Evolutionary conservation across 2,329 filamentous ascomycete species (phyloP).

Genomic region (Calonectria henricotiae): DNA sequence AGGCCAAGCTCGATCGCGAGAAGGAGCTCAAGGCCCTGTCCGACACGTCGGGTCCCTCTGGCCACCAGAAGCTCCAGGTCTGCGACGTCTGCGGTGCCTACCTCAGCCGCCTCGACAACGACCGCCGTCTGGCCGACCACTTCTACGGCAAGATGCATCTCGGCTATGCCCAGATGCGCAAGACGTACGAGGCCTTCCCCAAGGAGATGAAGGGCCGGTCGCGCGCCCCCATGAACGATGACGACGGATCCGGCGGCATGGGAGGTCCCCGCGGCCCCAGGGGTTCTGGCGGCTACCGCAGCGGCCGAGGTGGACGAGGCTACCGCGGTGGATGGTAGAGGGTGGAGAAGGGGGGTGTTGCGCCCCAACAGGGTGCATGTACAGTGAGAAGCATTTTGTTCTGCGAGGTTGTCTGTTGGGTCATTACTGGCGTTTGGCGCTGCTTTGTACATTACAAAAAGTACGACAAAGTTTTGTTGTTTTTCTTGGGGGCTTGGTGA

Average conservation of each 20-base stretch:
- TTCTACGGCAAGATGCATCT: conserved; percentile 99
- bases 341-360: no score
- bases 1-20: conserved; percentile 87
- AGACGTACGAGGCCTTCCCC: conserved; percentile 88
- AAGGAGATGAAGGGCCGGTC: conserved; percentile 86
- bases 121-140: conserved; percentile 93
- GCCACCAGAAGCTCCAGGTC: conserved; percentile 98
- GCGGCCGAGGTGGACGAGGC: conserved; percentile 67
- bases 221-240: conserved; percentile 71
- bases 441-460: conserved; percentile 39
- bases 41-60: conserved; percentile 92
- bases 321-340: conserved; percentile 67
- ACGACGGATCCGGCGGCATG: conserved; percentile 69
- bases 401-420: conserved; percentile 27
- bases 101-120: conserved; percentile 92
- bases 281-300: conserved; percentile 60
- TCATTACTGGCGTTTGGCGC: conserved; percentile 46
- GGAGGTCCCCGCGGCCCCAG: conserved; percentile 70
- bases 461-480: conserved; percentile 32
- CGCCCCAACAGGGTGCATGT: background rate
- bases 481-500: conserved; percentile 17
- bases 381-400: conserved; percentile 9
- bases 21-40: conserved; percentile 90
- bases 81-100: conserved; percentile 99
- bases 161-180: conserved; percentile 98